Base-by-base conservation (phyloP, 2,329 filamentous ascomycete species). In the Raffaelea deltoideospora region DNA sequence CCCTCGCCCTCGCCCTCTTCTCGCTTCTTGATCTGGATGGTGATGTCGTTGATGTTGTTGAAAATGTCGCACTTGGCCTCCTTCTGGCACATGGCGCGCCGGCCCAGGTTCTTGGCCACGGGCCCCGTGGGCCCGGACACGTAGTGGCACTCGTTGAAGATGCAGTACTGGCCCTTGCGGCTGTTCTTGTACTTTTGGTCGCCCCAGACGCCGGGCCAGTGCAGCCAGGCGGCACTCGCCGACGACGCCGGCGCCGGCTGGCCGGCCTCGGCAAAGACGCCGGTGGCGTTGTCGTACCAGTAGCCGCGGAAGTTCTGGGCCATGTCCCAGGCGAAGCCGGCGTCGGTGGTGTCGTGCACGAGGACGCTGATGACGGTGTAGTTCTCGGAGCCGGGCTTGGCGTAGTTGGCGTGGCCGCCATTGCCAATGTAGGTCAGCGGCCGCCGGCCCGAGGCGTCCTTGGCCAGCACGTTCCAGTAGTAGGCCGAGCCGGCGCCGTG, bases 381-480 rank as follows among this genome's bases (percentile, higher is more conserved):
- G 8, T 43, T 37, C 26, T 50, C 37, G 8, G 23, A 26, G 26
- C 48, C 48, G 15, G 45, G 33, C 13, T 36, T 49, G 30, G 38
- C 46, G 33, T 50, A 50, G 40, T 47, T 47, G 33, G 48, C 48
- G 33, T 50, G 48, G 14, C 40, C 38, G 21, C 48, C 48, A 22
- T 13, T 22, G 32, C 38, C 47, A 21, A 47, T 31, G 34, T 46
- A 50, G 9, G 41, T 34, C 14, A 45, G 34, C 3, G 48, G 48
- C 10, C 43, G 48, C 11, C 42, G 42, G 24, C 30, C 24, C n/a
- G 18, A 15, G 17, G 29, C 33, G 15, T 31, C 40, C 29, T 41
- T 41, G 33, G 32, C 22, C 24, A 49, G 13, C 2, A 42, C 43
- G 23, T 38, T 34, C 40, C 44, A 50, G 26, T 41, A 40, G 40